Base-by-base conservation (phyloP, 2,329 filamentous ascomycete species). In the Cryphonectria radicalis region DNA sequence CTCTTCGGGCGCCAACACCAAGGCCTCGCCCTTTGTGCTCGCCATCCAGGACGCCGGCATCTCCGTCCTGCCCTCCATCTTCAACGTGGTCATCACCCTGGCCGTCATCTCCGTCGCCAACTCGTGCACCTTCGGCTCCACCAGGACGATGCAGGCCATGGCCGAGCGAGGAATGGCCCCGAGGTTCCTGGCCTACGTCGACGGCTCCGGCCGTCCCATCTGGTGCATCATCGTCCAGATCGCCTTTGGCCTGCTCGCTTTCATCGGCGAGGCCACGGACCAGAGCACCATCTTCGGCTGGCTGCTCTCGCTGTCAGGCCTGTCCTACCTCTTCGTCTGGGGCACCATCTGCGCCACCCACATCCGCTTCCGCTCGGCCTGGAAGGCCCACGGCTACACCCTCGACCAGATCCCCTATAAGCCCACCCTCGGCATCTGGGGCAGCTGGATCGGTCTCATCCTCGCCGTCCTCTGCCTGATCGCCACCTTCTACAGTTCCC, bases 301-400 rank as follows among this genome's bases (percentile, higher is more conserved):
- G 90, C 85, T 92, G 68, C 84, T 93, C 53, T 87, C 92, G 0
- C 86, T 95, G 28, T 93, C 91, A 0, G 92, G 91, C 67, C 87
- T 94, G 13, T 89, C 89, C 2, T 91, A 89, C 73, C 89, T 95
- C 79, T 93, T 94, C 81, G 91, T 92, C 37, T 95, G 92, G 92
- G 90, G 88, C 50, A 91, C 86, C 71, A 89, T 91, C 77, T 91
- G 89, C 78, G 80, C 89, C 3, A 85, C 88, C 0, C 89, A 91
- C 77, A 91, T 91, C 77, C 87, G 88, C 63, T 91, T 92, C 86
- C 87, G 90, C 71, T 79, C 85, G 62, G 89, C 84, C 19, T 91
- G 89, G 90, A 83, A 84, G 73, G 79, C 83, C 22, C 87, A 90
- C 76, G 89, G 89, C 67, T 87, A 87, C 74, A 79, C 79, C 55